Evolutionary conservation across 83 land plant species (phyloP), one percentile per base, ranked within the genome.

Genomic region (Diphasiastrum complanatum): DNA sequence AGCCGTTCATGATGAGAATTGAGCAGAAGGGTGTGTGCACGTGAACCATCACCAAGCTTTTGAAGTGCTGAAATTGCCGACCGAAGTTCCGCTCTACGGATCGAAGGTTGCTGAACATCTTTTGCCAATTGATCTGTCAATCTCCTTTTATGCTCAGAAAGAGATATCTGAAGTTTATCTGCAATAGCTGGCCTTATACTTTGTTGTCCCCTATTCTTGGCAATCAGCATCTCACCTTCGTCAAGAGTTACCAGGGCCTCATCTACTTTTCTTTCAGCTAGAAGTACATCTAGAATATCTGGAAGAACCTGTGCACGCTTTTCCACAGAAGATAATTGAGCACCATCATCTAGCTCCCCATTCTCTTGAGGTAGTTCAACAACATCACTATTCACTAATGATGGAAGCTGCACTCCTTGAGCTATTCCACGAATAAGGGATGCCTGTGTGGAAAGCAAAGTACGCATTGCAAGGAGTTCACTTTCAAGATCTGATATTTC

Each of bases 181-280:
- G 43, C 71, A 34, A 60, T 67, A 27, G 45, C 11, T 6, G 75
- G 35, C 28, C 71, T 54, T 69, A 40, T 5, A 35, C 71, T 74
- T 22, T 47, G 75, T 5, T 32, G 19, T 2, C 67, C 67, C n/a
- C n/a, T n/a, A n/a, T n/a, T n/a, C 29, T 19, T 36, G n/a, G 20
- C 26, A 14, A 58, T 63, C 30, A 55, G 53, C 56, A 63, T 73
- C 53, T 91, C 93, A 57, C 83, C 86, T 28, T 73, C 74, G 27
- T 74, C 82, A 43, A 91, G 56, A 33, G 76, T 70, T 32, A 63
- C 62, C 12, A 91, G 12, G 41, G 84, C 93, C 62, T 87, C 83
- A 47, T 87, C 89, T 0, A 77, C 63, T 70, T 79, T 79, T 64
- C 80, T 85, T 59, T 91, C 97, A 47, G 87, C 89, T 65, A 91